Conservation (phyloP, 2,329 filamentous ascomycete species). For the Tolypocladium ophioglossoides region DNA sequence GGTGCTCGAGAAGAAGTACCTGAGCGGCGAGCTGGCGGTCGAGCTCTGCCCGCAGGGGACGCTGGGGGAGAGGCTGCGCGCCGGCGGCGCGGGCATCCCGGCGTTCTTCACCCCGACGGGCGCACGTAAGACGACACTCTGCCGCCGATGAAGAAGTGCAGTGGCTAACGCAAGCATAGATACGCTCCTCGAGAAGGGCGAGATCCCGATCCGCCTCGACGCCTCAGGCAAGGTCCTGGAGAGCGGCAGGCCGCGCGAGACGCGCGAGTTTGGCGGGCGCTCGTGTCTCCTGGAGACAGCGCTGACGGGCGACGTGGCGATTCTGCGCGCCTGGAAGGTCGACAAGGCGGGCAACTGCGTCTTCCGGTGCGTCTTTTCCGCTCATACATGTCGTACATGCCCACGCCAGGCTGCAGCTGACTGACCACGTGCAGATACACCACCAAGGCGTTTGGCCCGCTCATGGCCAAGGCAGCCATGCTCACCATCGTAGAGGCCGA, state of each 20-base stretch:
- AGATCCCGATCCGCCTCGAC: slow-evolving; percentile 55
- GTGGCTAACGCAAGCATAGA: slow-evolving; percentile 23
- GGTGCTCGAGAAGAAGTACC: slow-evolving; percentile 61
- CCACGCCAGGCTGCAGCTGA: no score
- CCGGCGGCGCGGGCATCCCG: slow-evolving; percentile 66
- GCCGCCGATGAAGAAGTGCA: no score
- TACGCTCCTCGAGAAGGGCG: slow-evolving; percentile 56
- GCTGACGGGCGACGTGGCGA: slow-evolving; percentile 65
- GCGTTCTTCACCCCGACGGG: slow-evolving; percentile 75
- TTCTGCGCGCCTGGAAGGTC: slow-evolving; percentile 65
- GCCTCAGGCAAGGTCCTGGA: slow-evolving; percentile 50
- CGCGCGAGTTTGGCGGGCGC: slow-evolving; percentile 61
- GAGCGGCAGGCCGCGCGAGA: slow-evolving; percentile 56
- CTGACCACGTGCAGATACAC: slow-evolving; percentile 40
- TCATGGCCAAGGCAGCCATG: slow-evolving; percentile 74
- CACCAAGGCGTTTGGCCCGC: slow-evolving; percentile 62
- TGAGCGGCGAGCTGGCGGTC: slow-evolving; percentile 62
- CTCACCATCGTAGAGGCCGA: slow-evolving; percentile 78
- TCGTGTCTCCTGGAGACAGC: slow-evolving; percentile 70
- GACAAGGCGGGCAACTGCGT: slow-evolving; percentile 71
- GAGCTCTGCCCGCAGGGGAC: slow-evolving; percentile 71
- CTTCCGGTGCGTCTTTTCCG: slow-evolving; percentile 45
- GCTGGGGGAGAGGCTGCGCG: slow-evolving; percentile 60
- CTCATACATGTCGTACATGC: no score
- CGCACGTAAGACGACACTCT: slow-evolving; percentile 36